Percentiles rank a stretch among this genome's conserved stretches.
Conservation (phyloP, 768 basidiomycete genomes). For the Pisolithus orientalis region DNA sequence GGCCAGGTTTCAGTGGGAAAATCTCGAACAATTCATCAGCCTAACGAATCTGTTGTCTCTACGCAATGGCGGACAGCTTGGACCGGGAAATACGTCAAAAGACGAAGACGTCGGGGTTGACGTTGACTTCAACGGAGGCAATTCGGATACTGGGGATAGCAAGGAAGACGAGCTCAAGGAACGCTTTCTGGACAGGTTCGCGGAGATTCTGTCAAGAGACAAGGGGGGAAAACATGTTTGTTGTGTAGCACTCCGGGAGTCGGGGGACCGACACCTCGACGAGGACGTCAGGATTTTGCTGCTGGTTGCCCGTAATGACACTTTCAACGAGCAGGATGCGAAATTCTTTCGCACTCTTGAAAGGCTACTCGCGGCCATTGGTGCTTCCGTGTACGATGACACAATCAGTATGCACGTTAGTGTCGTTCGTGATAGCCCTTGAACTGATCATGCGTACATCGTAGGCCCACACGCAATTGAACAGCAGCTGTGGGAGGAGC, state of each 20-base stretch:
- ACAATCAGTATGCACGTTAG: not conserved
- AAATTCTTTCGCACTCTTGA: not conserved
- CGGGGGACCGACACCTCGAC: not conserved
- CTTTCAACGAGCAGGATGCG: not conserved
- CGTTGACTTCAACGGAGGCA: slow-evolving; percentile 11
- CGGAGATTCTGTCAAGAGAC: not conserved
- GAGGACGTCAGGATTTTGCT: not conserved
- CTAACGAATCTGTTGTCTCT: not conserved
- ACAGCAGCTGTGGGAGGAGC: not conserved
- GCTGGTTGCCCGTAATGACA: not conserved
- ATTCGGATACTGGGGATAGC: not conserved
- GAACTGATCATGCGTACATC: not conserved
- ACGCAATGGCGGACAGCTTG: not conserved
- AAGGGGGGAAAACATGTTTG: not conserved
- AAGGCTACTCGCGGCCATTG: not conserved
- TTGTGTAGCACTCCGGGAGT: slow-evolving; percentile 1
- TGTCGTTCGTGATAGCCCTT: not conserved
- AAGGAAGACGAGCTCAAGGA: slow-evolving; percentile 1
- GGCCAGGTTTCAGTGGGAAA: not conserved
- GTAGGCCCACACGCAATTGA: not conserved
- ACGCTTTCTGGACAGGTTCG: slow-evolving; percentile 1
- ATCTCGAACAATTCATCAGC: slow-evolving; percentile 2
- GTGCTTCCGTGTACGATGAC: not conserved
- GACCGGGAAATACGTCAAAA: not conserved
- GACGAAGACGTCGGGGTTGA: not conserved